A percentile compares a stretch with the other conserved stretches of the same genome.
These are phyloP conservation scores for Oryza punctata DNA, from an alignment of 176 grass and related monocot species.

Conservation along the genomic window DNA sequence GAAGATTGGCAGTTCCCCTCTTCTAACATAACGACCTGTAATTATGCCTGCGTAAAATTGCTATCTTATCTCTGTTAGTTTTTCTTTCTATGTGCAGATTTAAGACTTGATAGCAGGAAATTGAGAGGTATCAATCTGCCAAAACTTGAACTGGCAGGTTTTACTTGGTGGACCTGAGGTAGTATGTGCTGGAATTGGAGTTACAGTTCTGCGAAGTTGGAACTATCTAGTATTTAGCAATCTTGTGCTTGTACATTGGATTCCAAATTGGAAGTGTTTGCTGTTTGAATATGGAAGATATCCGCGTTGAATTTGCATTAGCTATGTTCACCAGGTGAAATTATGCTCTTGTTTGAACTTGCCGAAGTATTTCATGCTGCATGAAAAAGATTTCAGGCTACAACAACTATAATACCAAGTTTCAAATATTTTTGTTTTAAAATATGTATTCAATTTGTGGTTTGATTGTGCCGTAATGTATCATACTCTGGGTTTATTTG, in stretches of 20 bases:
- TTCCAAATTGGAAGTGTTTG: neutral
- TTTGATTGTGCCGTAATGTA: no score
- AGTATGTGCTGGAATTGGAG: neutral
- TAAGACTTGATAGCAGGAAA: neutral
- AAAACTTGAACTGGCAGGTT: slow-evolving; percentile 1
- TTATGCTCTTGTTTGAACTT: neutral
- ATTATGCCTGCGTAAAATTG: neutral
- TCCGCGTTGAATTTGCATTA: neutral
- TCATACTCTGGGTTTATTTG: no score
- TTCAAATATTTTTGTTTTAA: no score
- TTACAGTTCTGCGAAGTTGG: neutral
- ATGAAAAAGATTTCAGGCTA: no score
- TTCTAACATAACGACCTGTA: neutral
- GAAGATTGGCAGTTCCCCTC: neutral
- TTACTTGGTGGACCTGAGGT: neutral
- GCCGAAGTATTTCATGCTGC: neutral
- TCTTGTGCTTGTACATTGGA: neutral
- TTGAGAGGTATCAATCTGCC: neutral
- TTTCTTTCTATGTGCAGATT: neutral
- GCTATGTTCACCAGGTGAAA: neutral
- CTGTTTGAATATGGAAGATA: neutral
- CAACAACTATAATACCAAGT: no score
- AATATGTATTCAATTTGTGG: no score
- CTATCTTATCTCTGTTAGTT: neutral
- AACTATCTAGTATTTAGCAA: neutral